Evolutionary conservation across 805 yeast genomes (phyloP).

Genomic region (Candida adriatica): DNA sequence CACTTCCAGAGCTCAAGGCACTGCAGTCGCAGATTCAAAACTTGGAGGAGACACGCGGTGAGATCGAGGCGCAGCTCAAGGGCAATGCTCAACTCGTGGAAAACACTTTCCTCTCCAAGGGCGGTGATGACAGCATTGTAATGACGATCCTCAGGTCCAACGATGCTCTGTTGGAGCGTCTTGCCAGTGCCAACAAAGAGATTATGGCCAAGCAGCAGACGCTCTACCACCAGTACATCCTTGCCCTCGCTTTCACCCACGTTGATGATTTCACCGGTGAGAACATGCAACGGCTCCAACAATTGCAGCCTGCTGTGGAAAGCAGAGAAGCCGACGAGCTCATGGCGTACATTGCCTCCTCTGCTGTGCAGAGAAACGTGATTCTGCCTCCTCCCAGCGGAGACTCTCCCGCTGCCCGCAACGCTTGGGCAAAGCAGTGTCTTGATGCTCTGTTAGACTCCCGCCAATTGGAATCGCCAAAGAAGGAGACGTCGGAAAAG

Average conservation of each 20-base stretch:
- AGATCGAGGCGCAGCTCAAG: slow-evolving; percentile 13
- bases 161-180: slow-evolving; percentile 6
- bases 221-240: slow-evolving; percentile 13
- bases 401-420: slow-evolving; percentile 6
- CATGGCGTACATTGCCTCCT: slow-evolving; percentile 21
- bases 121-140: slow-evolving; percentile 3
- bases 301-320: slow-evolving; percentile 3
- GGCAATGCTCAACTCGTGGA: slow-evolving; percentile 9
- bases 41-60: slow-evolving; percentile 9
- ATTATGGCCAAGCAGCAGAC: slow-evolving; percentile 5
- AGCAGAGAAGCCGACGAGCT: slow-evolving; percentile 17
- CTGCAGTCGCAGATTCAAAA: slow-evolving; percentile 6
- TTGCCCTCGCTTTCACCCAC: slow-evolving; percentile 17
- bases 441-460: slow-evolving; percentile 13
- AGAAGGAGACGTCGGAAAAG: slow-evolving; percentile 1
- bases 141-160: slow-evolving; percentile 11
- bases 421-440: slow-evolving; percentile 22
- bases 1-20: slow-evolving; percentile 9
- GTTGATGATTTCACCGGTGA: slow-evolving; percentile 16
- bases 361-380: slow-evolving; percentile 21
- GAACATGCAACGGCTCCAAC: neutral
- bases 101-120: slow-evolving; percentile 1
- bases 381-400: slow-evolving; percentile 17
- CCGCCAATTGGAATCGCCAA: neutral
- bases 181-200: slow-evolving; percentile 6